These are phyloP conservation scores for Alnus rubra DNA, from an alignment of 306 rosid genomes.

Conservation along the genomic window DNA sequence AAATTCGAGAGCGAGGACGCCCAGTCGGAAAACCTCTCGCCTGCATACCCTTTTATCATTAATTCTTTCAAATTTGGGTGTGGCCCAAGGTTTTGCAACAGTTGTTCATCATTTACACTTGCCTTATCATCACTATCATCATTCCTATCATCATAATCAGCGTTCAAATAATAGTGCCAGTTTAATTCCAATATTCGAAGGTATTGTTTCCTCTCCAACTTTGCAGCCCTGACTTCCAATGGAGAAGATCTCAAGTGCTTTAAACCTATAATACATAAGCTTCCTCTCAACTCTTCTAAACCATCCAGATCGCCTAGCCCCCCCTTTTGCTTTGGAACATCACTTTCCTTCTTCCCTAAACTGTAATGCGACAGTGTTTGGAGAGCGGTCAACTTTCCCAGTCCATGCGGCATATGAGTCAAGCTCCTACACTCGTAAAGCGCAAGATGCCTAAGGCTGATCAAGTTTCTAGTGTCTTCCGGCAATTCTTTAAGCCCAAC, in stretches of 20 bases:
- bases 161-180: too few relatives aligned
- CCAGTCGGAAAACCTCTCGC: slow-evolving; percentile 10
- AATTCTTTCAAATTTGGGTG: slow-evolving; percentile 2
- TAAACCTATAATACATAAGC: background rate
- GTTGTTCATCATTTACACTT: too few relatives aligned
- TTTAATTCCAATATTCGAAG: background rate
- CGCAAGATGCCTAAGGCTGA: slow-evolving; percentile 18
- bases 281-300: slow-evolving; percentile 12
- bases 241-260: background rate
- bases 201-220: background rate
- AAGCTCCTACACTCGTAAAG: background rate
- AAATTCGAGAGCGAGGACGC: slow-evolving; percentile 15
- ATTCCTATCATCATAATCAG: too few relatives aligned
- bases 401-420: background rate
- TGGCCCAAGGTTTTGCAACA: background rate
- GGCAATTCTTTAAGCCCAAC: slow-evolving; percentile 8
- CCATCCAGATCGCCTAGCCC: slow-evolving; percentile 5
- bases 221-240: background rate
- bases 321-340: background rate
- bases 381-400: slow-evolving; percentile 10
- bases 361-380: background rate
- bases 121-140: background rate
- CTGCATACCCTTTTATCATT: background rate
- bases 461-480: background rate
- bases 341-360: background rate